Evolutionary conservation across 169 alveolate species (phyloP), one percentile per base, ranked within the genome.

Genomic region (Cryptosporidium andersoni): DNA sequence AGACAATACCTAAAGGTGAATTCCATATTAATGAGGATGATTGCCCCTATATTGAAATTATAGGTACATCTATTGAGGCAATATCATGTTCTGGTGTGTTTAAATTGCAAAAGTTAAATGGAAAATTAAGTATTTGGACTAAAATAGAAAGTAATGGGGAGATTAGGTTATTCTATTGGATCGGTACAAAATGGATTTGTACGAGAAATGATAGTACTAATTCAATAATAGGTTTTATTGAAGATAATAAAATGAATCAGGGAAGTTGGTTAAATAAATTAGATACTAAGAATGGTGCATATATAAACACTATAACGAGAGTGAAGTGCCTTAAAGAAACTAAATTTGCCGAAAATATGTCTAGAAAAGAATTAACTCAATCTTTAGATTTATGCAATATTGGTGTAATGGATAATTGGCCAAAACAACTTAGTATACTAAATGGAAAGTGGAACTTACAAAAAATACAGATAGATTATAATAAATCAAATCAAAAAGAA

Each of bases 171-270:
- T 74, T 74, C 37, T 74, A 74, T 58, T 74, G 85, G 85, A 74
- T 68, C 3, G 85, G 85, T 3, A 60, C 60, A 45, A 74, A 62
- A 12, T 74, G 85, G 85, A 74, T 74, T 55, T 74, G 85, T 42
- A 74, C 68, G 16, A 74, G 66, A 56, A 74, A 74, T 74, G 85
- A 74, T 34, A 56, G 49, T 48, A 74, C 74, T 37, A 74, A 74
- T 16, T 48, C 64, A n/a, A 74, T 74, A 43, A 45, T 74, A 16
- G 85, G 85, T 7, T 74, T 58, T 60, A 40, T 74, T 47, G 85
- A 74, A 1, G 56, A 62, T 47, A 58, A 74, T 14, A 45, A 43
- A 45, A 43, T 47, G 85, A 58, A 45, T 5, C 67, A 53, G 47
- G 85, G 85, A 3, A 45, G 47, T 60, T 74, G 85, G 85, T 39